Evolutionary conservation across 805 yeast species (phyloP).

Genomic region (Lipomyces sp.): DNA sequence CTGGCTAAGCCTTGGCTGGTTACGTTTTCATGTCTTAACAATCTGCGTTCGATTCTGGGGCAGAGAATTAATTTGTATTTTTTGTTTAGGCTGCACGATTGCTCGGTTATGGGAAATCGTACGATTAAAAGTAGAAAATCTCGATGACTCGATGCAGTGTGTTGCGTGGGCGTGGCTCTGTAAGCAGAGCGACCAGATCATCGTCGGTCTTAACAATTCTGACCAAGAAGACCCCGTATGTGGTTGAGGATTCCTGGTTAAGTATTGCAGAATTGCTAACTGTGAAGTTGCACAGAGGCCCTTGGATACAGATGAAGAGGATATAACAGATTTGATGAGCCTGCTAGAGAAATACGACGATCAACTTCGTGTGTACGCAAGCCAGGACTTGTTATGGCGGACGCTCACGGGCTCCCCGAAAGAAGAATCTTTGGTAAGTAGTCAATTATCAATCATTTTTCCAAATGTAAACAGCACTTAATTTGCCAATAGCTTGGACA

Average conservation of each 20-base stretch:
- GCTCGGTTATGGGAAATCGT: conserved; percentile 42
- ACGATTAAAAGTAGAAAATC: conserved; percentile 24
- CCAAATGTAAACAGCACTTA: not conserved
- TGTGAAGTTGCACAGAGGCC: conserved; percentile 10
- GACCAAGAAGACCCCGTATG: conserved; percentile 16
- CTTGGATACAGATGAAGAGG: conserved; percentile 15
- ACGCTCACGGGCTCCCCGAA: conserved; percentile 45
- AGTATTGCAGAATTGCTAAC: not conserved
- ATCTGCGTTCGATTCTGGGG: conserved; percentile 9
- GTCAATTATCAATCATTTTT: not conserved
- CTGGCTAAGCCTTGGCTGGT: not conserved
- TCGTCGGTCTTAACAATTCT: conserved; percentile 30
- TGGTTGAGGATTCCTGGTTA: not conserved
- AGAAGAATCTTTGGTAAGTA: conserved; percentile 39
- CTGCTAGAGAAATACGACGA: conserved; percentile 30
- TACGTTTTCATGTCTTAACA: not conserved
- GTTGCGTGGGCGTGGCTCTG: conserved; percentile 43
- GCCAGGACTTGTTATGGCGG: conserved; percentile 47
- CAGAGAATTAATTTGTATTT: not conserved
- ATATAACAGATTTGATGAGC: conserved; percentile 23
- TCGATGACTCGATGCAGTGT: conserved; percentile 38
- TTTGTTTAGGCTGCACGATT: conserved; percentile 39
- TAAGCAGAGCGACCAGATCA: conserved; percentile 32
- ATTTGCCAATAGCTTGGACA: conserved; percentile 41
- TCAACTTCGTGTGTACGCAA: conserved; percentile 40